A percentile compares a stretch with the other conserved stretches of the same genome.
Conservation (phyloP, 2,329 filamentous ascomycete genomes). For the Pseudogymnoascus sp. region DNA sequence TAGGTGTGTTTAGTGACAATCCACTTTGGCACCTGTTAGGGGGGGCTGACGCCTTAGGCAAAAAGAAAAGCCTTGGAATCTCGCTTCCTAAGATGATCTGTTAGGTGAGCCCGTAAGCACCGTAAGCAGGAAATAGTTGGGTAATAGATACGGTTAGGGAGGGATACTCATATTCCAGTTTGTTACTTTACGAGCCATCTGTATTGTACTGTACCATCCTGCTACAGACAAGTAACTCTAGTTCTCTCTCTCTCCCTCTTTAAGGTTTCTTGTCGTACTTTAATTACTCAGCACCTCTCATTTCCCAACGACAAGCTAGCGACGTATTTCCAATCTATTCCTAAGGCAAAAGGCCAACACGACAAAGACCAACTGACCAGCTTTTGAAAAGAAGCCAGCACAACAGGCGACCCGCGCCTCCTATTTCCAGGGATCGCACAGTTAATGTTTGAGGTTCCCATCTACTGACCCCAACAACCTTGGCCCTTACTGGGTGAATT, state of each 20-base stretch:
- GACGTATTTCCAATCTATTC: not conserved
- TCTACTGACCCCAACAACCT: not conserved
- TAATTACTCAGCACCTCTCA: too few relatives aligned
- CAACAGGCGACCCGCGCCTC: not conserved
- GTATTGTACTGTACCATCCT: too few relatives aligned
- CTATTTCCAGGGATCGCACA: not conserved
- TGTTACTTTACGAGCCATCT: not conserved
- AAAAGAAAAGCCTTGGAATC: not conserved
- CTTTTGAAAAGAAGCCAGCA: not conserved
- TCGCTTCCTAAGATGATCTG: not conserved
- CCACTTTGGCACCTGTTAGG: not conserved
- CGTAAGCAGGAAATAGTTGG: too few relatives aligned
- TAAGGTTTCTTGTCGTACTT: too few relatives aligned
- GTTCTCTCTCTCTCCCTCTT: too few relatives aligned
- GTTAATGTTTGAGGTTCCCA: not conserved
- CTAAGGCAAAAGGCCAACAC: not conserved
- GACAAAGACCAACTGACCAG: not conserved
- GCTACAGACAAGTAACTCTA: too few relatives aligned
- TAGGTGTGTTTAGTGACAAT: constrained; percentile 1
- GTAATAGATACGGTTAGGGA: too few relatives aligned
- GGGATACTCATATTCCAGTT: too few relatives aligned
- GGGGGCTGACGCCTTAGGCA: not conserved
- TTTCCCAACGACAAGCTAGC: too few relatives aligned
- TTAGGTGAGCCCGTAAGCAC: not conserved
- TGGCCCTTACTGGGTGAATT: not conserved